These are phyloP conservation scores for Lindgomyces ingoldianus DNA, from an alignment of 495 filamentous ascomycete species.

Conservation along the genomic window DNA sequence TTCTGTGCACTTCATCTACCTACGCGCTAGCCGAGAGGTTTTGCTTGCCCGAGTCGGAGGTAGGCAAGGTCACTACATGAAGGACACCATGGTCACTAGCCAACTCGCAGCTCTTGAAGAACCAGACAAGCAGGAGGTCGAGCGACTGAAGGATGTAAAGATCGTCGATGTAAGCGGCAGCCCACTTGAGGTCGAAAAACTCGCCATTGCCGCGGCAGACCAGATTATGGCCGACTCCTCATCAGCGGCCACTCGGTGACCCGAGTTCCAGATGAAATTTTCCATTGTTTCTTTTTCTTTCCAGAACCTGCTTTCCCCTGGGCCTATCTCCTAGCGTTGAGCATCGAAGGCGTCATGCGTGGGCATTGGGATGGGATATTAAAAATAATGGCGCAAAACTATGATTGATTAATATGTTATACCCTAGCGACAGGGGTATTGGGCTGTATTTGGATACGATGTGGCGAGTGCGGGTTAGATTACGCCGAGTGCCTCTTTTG, in stretches of 20 bases:
- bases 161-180: constrained; percentile 74
- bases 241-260: background rate
- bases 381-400: constrained; percentile 33
- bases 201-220: constrained; percentile 47
- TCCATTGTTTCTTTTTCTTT: constrained; percentile 5
- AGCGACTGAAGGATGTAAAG: constrained; percentile 63
- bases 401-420: constrained; percentile 24
- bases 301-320: background rate
- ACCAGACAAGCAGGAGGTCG: constrained; percentile 71
- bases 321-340: constrained; percentile 21
- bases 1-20: constrained; percentile 89
- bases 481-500: background rate
- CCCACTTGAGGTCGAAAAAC: constrained; percentile 64
- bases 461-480: background rate
- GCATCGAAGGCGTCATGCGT: constrained; percentile 22
- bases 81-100: constrained; percentile 92
- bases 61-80: constrained; percentile 92
- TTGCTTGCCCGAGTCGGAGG: constrained; percentile 72
- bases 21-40: constrained; percentile 71
- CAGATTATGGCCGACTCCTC: constrained; percentile 9
- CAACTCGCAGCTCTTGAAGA: constrained; percentile 85
- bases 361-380: constrained; percentile 11
- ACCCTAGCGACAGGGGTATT: constrained; percentile 23
- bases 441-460: background rate
- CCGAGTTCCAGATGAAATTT: background rate